Evolutionary conservation across 768 basidiomycete species (phyloP), one percentile per base, ranked within the genome.

Genomic region (Macrolepiota fuliginosa): DNA sequence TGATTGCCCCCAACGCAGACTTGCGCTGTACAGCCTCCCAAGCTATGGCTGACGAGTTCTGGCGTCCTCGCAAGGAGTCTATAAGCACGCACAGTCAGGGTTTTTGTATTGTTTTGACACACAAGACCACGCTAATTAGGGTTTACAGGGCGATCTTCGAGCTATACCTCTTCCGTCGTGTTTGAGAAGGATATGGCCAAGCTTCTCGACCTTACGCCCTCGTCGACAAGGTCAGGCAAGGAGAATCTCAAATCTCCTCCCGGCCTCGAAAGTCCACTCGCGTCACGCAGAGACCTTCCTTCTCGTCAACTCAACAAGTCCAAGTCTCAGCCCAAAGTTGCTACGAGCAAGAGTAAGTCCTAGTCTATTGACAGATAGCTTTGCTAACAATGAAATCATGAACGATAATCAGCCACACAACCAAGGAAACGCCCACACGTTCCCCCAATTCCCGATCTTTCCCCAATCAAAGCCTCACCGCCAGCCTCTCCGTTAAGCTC

Each of bases 1-100:
- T 94, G 92, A 81, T 92, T 27, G 77, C 83, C 9, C 90, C 92
- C 11, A 91, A 91, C 68, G 90, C 90, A n/a, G 90, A 92, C 67
- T 69, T 92, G 61, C 83, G 92, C 10, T 90, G 86, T 66, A 92
- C 85, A 0, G 85, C 90, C 1, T 72, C 76, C 4, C 84, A 90
- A 55, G 83, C 86, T 0, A 83, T 91, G 72, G 72, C 66, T 24
- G 91, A 94, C 67, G 62, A 77, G 1, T 94, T 89, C 70, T 94
- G 91, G 90, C 71, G 75, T 5, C 67, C 69, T 25, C 40, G 66
- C 60, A 70, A 69, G 58, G 69, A 71, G 19, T 64, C 74, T 12
- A 62, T 71, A 49, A 65, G 64, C 45, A 62, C 70, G 17, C 83
- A 86, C 66, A 77, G 83, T 85, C 65, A 59, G 82, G 13, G 19